Base-by-base conservation (phyloP, 2,329 filamentous ascomycete species). In the Verticillium zaregamsianum region DNA sequence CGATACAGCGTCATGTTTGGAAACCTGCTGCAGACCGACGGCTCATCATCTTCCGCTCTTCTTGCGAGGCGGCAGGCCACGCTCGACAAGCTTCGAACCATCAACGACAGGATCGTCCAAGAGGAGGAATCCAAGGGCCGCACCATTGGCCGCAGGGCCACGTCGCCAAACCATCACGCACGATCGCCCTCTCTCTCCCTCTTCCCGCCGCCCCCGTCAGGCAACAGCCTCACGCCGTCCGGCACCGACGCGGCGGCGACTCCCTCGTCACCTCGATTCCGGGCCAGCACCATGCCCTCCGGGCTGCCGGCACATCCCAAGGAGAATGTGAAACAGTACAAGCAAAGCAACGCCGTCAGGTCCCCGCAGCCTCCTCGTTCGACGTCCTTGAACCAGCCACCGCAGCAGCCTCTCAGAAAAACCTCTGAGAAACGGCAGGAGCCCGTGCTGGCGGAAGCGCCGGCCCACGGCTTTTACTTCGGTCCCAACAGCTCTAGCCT, bases 1-100 rank as follows among this genome's bases (percentile, higher is more conserved):
- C 82, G 94, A 57, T 98, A 97, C 68, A 97, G 93, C 68, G 85
- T 97, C 66, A 97, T 97, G 93, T 97, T 98, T 71, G 87, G 89
- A 61, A 85, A 85, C 40, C 80, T 97, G 7, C 78, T 97, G 31
- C 83, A 86, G 64, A 73, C 74, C 8, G 73, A 74, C 66, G 45
- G 59, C 35, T 35, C 56, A 33, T 52, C 52, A 5, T 70, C 73
- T 6, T 72, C 76, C 2, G 75, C 78, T 1, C 75, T 88, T 8
- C 74, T 88, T 31, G 80, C 80, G 28, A 80, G 85, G 62, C 80
- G 86, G 52, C 86, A 89, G 66, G 85, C 84, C 8, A 86, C 82
- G 0, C 70, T 88, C 14, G 80, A 86, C 60, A 84, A 80, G 62
- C 74, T 90, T 1, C 84, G 82, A 65, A 81, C 79, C 23, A 80